Conservation (phyloP, 192 early-diverging fungal species). For the Podila clonocystis region DNA sequence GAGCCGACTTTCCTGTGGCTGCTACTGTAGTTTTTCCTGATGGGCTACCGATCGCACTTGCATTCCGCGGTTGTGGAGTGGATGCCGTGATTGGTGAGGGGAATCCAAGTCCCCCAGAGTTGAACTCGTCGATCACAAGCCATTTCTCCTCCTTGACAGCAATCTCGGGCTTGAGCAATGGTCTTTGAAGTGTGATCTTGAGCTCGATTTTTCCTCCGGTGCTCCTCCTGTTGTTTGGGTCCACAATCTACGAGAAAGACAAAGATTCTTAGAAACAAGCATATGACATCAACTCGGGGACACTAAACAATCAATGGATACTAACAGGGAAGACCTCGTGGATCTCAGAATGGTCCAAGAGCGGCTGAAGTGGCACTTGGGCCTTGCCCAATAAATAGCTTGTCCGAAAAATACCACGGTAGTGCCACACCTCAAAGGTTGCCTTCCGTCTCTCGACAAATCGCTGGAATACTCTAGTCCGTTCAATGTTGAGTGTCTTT, state of each 20-base stretch:
- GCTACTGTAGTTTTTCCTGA: conserved; percentile 5
- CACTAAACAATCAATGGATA: not conserved
- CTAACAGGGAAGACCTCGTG: conserved; percentile 73
- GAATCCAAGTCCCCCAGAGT: conserved; percentile 39
- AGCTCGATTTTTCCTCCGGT: conserved; percentile 78
- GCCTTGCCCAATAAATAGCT: conserved; percentile 70
- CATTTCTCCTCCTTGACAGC: conserved; percentile 69
- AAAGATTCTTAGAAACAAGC: not conserved
- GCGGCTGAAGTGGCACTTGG: conserved; percentile 58
- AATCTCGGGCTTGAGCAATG: conserved; percentile 67
- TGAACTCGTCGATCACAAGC: conserved; percentile 68
- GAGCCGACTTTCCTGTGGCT: not conserved
- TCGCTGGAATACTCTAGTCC: conserved; percentile 66
- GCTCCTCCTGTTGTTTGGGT: conserved; percentile 62
- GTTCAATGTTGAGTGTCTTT: conserved; percentile 66
- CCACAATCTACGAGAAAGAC: conserved; percentile 61
- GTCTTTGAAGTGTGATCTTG: conserved; percentile 68
- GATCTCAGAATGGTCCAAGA: conserved; percentile 73
- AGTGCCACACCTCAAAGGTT: conserved; percentile 75
- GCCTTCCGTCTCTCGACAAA: conserved; percentile 76
- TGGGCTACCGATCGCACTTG: not conserved
- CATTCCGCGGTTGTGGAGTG: not conserved
- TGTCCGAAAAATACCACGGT: conserved; percentile 65
- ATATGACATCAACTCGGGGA: not conserved
- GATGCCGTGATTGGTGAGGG: conserved; percentile 5